Conservation (phyloP, 2,329 filamentous ascomycete species). For the Xylariaceae sp. region DNA sequence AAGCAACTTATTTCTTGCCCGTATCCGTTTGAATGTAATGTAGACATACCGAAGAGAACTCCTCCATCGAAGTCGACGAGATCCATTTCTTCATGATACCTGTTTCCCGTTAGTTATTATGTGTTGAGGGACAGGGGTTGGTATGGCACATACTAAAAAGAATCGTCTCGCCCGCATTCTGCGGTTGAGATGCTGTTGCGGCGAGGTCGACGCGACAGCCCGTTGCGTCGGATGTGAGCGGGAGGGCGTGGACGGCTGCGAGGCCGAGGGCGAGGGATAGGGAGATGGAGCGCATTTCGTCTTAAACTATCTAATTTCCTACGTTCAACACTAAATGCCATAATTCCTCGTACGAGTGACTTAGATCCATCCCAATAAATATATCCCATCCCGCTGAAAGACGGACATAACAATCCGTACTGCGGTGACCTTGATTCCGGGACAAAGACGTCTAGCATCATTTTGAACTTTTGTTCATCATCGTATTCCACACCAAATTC, state of each 20-base stretch:
- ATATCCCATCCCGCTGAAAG: no score
- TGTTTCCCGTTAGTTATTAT: not conserved
- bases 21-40: not conserved
- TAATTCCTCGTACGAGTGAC: no score
- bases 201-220: conserved; percentile 10
- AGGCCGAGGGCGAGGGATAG: conserved; percentile 8
- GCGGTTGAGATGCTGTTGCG: conserved; percentile 8
- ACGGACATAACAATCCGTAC: no score
- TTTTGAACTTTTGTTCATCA: no score
- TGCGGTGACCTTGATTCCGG: no score
- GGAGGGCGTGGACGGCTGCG: conserved; percentile 7
- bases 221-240: not conserved
- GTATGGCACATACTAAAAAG: conserved; percentile 10
- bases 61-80: not conserved
- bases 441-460: no score
- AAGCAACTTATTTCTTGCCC: not conserved
- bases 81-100: conserved; percentile 13
- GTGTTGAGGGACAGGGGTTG: no score
- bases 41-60: conserved; percentile 15
- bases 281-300: conserved; percentile 12
- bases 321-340: no score
- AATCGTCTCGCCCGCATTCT: conserved; percentile 12
- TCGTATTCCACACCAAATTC: no score
- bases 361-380: no score
- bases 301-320: no score